These are phyloP conservation scores for Podospora comata DNA, from an alignment of 495 filamentous ascomycete species.

Conservation along the genomic window DNA sequence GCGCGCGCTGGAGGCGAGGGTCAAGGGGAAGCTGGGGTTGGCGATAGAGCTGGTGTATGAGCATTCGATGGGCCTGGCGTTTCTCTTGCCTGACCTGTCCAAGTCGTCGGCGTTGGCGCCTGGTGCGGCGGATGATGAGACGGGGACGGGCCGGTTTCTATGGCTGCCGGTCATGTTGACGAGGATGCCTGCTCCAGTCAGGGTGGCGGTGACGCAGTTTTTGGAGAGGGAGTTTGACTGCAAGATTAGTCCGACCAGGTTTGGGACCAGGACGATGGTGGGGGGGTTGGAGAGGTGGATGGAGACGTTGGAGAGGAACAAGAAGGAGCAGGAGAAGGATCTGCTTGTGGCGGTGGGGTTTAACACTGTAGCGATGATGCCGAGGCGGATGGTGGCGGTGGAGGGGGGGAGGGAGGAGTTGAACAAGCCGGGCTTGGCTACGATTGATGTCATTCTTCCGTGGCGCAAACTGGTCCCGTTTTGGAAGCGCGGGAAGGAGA, in stretches of 20 bases:
- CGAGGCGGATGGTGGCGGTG: conserved; percentile 8
- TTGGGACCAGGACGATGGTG: conserved; percentile 44
- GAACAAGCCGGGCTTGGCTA: conserved; percentile 34
- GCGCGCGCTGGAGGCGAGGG: background rate
- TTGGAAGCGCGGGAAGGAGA: background rate
- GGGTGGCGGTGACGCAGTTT: conserved; percentile 41
- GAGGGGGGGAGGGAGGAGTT: background rate
- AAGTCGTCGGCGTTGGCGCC: background rate
- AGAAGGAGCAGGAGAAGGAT: conserved; percentile 33
- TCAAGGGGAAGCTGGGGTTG: conserved; percentile 24
- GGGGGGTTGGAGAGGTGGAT: conserved; percentile 43
- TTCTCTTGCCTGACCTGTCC: conserved; percentile 38
- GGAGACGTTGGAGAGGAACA: conserved; percentile 19
- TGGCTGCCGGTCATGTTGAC: conserved; percentile 43
- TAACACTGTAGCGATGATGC: conserved; percentile 32
- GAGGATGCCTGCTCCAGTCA: conserved; percentile 46
- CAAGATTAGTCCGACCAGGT: conserved; percentile 40
- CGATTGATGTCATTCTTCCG: conserved; percentile 44
- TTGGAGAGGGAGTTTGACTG: conserved; percentile 47
- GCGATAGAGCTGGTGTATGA: conserved; percentile 42
- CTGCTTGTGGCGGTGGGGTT: conserved; percentile 43
- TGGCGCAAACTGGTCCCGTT: conserved; percentile 34
- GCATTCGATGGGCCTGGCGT: conserved; percentile 36
- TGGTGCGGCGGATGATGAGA: conserved; percentile 8
- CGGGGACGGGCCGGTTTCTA: conserved; percentile 29